Percentiles rank a stretch among this genome's conserved stretches.
phyloP scores from a whole-genome alignment of 2,329 filamentous ascomycete genomes.

The Fusarium cicatricum region DNA sequence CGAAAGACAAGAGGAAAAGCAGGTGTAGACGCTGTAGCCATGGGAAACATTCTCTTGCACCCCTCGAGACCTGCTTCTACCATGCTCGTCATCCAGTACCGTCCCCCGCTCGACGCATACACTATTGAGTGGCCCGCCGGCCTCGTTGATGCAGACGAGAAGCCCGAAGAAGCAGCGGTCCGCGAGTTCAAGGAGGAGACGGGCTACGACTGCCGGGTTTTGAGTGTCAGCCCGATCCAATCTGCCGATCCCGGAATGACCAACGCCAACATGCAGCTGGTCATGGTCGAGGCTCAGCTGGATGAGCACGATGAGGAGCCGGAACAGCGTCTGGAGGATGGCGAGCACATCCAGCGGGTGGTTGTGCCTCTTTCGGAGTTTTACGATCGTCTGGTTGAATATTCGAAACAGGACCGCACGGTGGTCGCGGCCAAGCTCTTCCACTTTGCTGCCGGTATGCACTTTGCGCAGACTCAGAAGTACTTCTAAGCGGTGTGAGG shows the following conservation, averaged over 20 bases:
- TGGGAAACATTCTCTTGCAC: conserved; percentile 40
- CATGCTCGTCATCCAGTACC: conserved; percentile 40
- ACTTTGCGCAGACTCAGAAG: conserved; percentile 42
- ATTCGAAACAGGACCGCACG: conserved; percentile 37
- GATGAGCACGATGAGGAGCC: conserved; percentile 32
- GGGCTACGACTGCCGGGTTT: conserved; percentile 35
- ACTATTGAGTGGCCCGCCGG: conserved; percentile 41
- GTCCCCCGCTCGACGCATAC: conserved; percentile 40
- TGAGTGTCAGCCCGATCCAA: conserved; percentile 35
- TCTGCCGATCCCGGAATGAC: conserved; percentile 40
- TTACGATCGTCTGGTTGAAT: conserved; percentile 38
- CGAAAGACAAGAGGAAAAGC: conserved; percentile 39
- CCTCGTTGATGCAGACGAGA: conserved; percentile 39
- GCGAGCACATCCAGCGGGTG: conserved; percentile 38
- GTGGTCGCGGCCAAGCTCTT: conserved; percentile 41
- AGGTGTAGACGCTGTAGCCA: conserved; percentile 39
- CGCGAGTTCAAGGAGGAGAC: conserved; percentile 42
- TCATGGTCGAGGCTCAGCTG: conserved; percentile 39
- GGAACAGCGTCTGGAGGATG: conserved; percentile 38
- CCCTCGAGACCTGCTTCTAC: conserved; percentile 39
- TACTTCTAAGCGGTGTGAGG: conserved; percentile 25
- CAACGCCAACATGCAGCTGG: conserved; percentile 41
- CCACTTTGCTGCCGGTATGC: conserved; percentile 42
- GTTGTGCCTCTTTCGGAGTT: conserved; percentile 36
- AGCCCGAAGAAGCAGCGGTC: conserved; percentile 36